Conservation (phyloP, 2,329 filamentous ascomycete genomes). For the Cladobotryum protrusum region DNA sequence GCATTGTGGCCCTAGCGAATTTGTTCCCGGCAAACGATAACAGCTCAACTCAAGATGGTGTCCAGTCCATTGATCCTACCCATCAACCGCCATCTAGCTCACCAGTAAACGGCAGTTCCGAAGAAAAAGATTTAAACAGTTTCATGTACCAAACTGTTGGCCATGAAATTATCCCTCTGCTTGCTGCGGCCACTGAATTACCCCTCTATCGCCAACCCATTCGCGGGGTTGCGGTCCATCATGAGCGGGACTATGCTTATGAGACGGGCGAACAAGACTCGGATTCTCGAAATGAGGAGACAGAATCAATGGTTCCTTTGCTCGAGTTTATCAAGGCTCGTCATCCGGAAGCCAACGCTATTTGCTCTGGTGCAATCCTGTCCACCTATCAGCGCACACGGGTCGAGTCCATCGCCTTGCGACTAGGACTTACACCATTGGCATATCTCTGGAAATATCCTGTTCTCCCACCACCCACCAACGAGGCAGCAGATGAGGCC, state of each 20-base stretch:
- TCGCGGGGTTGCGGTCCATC: conserved; percentile 62
- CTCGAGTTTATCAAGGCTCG: conserved; percentile 57
- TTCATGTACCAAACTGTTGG: conserved; percentile 99
- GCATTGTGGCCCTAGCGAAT: conserved; percentile 82
- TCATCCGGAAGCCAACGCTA: conserved; percentile 77
- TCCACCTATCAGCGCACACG: conserved; percentile 94
- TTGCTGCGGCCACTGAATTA: conserved; percentile 69
- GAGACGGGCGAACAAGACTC: conserved; percentile 17
- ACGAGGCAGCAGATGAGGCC: conserved; percentile 33
- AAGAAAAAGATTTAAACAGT: conserved; percentile 66
- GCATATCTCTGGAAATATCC: conserved; percentile 93
- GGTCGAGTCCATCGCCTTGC: conserved; percentile 84
- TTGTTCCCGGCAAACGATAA: conserved; percentile 50
- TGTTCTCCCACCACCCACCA: conserved; percentile 49
- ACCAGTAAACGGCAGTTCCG: not conserved
- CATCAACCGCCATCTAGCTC: conserved; percentile 8
- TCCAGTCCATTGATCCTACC: conserved; percentile 16
- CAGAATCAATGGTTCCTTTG: conserved; percentile 76
- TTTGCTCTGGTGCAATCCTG: conserved; percentile 86
- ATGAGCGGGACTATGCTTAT: conserved; percentile 61
- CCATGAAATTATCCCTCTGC: conserved; percentile 78
- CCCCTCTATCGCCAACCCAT: conserved; percentile 82
- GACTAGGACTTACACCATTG: conserved; percentile 75
- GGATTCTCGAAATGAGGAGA: conserved; percentile 60
- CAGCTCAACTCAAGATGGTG: not conserved